Percentiles rank a stretch among this genome's conserved stretches.
Conservation (phyloP, 768 basidiomycete genomes). For the Nidula microcarpa region DNA sequence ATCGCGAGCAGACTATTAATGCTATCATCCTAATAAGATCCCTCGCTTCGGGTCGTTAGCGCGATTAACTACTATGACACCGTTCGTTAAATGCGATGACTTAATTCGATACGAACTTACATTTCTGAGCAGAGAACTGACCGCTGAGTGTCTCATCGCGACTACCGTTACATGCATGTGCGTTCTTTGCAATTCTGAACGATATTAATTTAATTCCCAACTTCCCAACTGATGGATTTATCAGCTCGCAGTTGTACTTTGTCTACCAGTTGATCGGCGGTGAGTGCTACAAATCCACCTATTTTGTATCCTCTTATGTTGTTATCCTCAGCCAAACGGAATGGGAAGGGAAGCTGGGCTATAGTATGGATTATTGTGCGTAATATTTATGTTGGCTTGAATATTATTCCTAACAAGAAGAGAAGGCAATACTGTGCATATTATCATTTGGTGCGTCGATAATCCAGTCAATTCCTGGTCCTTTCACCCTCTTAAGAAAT, state of each 20-base stretch:
- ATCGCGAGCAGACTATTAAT: neutral
- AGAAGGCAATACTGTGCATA: neutral
- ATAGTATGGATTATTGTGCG: neutral
- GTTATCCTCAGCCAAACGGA: neutral
- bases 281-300: neutral
- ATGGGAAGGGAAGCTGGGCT: neutral
- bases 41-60: constrained; percentile 38
- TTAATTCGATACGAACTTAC: neutral
- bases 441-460: neutral
- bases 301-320: neutral
- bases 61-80: constrained; percentile 33
- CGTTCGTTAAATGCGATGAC: constrained; percentile 22
- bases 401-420: neutral
- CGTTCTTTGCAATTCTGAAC: neutral
- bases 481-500: neutral
- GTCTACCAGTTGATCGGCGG: neutral
- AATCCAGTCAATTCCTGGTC: neutral
- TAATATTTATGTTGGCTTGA: neutral
- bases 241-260: neutral
- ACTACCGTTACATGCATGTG: constrained; percentile 30
- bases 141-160: constrained; percentile 23
- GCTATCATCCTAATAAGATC: constrained; percentile 23
- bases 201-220: neutral
- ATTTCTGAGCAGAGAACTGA: constrained; percentile 10
- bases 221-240: neutral